Evolutionary conservation across 352 stramenopile genomes (phyloP).

Genomic region (Phytophthora foliorum): DNA sequence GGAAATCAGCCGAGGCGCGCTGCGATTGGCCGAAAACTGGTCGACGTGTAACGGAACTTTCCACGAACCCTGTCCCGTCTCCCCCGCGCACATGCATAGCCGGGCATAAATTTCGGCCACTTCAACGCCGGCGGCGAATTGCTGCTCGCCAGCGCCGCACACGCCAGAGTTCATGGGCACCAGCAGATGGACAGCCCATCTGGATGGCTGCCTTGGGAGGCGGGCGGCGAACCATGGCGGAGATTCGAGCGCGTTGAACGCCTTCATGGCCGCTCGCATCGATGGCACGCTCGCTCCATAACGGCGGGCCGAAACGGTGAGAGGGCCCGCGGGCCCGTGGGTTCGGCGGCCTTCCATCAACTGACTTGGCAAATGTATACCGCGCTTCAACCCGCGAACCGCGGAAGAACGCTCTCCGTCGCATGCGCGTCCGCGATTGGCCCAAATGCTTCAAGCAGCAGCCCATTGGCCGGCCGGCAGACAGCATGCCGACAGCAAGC

Average conservation of each 20-base stretch:
- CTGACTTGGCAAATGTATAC: constrained; percentile 30
- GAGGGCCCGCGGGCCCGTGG: constrained; percentile 13
- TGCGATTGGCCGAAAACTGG: background rate
- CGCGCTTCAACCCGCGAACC: constrained; percentile 30
- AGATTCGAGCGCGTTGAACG: constrained; percentile 19
- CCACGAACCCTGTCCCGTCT: constrained; percentile 35
- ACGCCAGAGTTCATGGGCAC: constrained; percentile 23
- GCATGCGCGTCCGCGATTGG: constrained; percentile 37
- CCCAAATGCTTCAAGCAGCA: constrained; percentile 26
- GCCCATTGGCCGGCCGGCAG: constrained; percentile 21
- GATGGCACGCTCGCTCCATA: constrained; percentile 1
- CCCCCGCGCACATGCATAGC: background rate
- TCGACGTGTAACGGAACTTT: constrained; percentile 40
- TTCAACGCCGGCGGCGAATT: constrained; percentile 42
- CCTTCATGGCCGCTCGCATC: background rate
- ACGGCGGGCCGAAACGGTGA: constrained; percentile 23
- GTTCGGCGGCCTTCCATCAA: constrained; percentile 22
- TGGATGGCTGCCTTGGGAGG: constrained; percentile 17
- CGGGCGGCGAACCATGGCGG: background rate
- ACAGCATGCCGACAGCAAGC: background rate
- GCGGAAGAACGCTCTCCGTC: constrained; percentile 38
- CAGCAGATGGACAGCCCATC: constrained; percentile 25
- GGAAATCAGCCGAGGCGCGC: background rate
- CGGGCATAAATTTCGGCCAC: constrained; percentile 30
- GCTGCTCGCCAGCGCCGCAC: constrained; percentile 23